Conservation (phyloP, 495 filamentous ascomycete species). For the Aspergillus campestris region DNA sequence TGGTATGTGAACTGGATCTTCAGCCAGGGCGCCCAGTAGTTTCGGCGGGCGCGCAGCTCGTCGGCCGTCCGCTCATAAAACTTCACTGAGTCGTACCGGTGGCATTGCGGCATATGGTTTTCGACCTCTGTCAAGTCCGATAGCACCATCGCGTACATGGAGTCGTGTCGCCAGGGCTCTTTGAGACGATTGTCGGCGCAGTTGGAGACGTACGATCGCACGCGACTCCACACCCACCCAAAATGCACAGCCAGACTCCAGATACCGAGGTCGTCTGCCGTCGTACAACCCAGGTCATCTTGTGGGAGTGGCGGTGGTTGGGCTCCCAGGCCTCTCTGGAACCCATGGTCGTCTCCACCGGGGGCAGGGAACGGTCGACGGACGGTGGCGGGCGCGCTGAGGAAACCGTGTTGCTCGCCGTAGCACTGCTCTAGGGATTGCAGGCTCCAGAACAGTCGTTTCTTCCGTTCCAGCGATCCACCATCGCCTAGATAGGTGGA, state of each 20-base stretch:
- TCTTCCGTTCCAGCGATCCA: constrained; percentile 29
- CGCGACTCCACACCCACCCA: constrained; percentile 39
- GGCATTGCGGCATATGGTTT: constrained; percentile 35
- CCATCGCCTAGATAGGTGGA: constrained; percentile 24
- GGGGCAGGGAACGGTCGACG: constrained; percentile 25
- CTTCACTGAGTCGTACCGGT: constrained; percentile 40
- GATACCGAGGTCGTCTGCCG: constrained; percentile 27
- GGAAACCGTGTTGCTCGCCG: constrained; percentile 32
- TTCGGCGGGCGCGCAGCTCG: constrained; percentile 25
- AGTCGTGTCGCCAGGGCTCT: constrained; percentile 40
- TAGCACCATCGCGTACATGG: constrained; percentile 34
- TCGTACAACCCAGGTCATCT: constrained; percentile 27
- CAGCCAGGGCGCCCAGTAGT: constrained; percentile 39
- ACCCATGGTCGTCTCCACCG: constrained; percentile 8
- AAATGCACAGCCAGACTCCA: constrained; percentile 36
- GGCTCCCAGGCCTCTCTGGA: constrained; percentile 8
- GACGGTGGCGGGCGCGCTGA: constrained; percentile 25
- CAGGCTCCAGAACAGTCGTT: constrained; percentile 37
- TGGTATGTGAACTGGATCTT: constrained; percentile 42
- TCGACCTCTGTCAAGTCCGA: constrained; percentile 39
- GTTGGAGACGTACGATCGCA: constrained; percentile 32
- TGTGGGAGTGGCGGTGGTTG: constrained; percentile 28
- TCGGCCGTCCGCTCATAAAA: constrained; percentile 35
- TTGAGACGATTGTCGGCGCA: constrained; percentile 33
- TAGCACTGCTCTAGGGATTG: constrained; percentile 34